Evolutionary conservation across 163 green algal species (phyloP).

Genomic region (Scenedesmus sp.): DNA sequence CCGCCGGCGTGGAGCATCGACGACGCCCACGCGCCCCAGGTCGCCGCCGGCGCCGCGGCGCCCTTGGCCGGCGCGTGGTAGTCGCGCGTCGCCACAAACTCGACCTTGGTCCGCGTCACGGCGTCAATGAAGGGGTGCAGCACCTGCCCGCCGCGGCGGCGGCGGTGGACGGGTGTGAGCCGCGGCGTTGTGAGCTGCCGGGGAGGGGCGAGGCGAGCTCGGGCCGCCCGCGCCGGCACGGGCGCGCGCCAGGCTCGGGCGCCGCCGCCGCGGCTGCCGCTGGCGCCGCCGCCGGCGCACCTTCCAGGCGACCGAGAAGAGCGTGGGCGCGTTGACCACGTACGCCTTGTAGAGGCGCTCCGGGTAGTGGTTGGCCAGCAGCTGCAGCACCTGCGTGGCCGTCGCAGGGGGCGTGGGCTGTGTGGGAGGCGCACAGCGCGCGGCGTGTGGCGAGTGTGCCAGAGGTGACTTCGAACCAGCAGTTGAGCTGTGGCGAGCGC

Average conservation of each 20-base stretch:
- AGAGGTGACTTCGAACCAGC: no score
- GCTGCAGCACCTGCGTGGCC: conserved; percentile 9
- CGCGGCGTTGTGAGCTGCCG: no score
- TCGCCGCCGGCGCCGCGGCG: neutral
- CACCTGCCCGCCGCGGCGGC: neutral
- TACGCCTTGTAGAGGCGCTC: conserved; percentile 46
- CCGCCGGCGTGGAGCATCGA: conserved; percentile 6
- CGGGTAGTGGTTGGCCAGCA: conserved; percentile 47
- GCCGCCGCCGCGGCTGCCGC: no score
- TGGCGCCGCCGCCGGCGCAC: no score
- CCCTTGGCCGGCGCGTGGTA: neutral
- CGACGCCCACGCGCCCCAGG: conserved; percentile 21
- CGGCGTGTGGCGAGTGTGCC: no score
- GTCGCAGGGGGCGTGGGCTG: neutral
- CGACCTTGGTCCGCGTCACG: conserved; percentile 54
- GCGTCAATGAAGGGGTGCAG: conserved; percentile 58
- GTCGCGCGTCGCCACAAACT: conserved; percentile 59
- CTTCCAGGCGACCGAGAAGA: conserved; percentile 44
- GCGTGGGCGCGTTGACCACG: conserved; percentile 42
- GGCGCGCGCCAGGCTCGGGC: no score
- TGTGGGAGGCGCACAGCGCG: neutral
- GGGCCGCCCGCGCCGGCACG: no score
- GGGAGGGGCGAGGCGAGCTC: no score
- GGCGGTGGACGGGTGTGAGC: no score
- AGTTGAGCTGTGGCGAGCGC: neutral